These are phyloP conservation scores for Rutstroemia sp. DNA, from an alignment of 2,329 filamentous ascomycete genomes.

Conservation along the genomic window DNA sequence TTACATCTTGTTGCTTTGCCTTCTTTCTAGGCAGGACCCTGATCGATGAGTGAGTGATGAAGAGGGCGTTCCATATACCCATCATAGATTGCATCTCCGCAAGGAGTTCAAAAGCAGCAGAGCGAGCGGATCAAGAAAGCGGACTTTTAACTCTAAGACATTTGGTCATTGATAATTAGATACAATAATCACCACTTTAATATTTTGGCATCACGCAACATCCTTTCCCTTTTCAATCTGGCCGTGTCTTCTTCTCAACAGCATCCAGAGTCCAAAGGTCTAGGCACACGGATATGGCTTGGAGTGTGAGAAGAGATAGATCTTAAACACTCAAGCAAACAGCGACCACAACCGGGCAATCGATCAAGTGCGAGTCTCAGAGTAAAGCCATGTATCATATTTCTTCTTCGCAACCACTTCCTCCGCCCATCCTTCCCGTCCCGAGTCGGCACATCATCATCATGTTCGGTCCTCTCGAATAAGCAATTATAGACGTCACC, in stretches of 20 bases:
- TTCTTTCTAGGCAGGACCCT: slow-evolving; percentile 1
- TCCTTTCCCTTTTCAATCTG: too few species aligned
- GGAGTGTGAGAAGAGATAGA: too few species aligned
- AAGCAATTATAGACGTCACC: background rate
- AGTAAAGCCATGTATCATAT: slow-evolving; percentile 3
- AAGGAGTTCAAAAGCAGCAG: background rate
- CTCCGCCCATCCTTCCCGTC: background rate
- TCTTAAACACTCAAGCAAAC: background rate
- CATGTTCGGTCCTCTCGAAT: background rate
- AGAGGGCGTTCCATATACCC: slow-evolving; percentile 3
- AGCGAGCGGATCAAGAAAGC: background rate
- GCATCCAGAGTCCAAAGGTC: background rate
- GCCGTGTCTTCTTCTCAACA: background rate
- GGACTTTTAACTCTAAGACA: background rate
- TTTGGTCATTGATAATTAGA: background rate
- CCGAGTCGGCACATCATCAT: background rate
- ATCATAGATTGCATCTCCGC: slow-evolving; percentile 5
- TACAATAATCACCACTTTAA: background rate
- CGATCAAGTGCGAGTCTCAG: background rate
- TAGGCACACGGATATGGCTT: background rate
- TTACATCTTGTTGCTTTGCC: background rate
- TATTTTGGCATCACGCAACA: background rate
- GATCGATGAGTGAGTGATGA: background rate
- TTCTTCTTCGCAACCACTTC: background rate
- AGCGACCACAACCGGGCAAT: background rate